phyloP scores from a whole-genome alignment of 352 stramenopile species.

The Pythium coloratum region DNA sequence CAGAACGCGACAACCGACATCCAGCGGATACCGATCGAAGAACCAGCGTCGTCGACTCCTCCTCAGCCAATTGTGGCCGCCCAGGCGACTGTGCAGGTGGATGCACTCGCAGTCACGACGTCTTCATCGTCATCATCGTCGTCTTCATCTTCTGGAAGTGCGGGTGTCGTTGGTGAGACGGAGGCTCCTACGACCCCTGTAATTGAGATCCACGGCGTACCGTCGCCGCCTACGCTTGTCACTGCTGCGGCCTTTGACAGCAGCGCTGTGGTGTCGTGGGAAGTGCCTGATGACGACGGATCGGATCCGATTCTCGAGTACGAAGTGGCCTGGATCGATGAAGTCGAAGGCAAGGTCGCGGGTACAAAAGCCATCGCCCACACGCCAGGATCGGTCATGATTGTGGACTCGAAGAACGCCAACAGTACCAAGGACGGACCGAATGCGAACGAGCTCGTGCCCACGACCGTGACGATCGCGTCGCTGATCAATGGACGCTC shows the following conservation, averaged over 20 bases:
- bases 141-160: neutral
- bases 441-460: conserved; percentile 21
- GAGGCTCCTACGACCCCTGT: neutral
- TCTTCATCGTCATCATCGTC: neutral
- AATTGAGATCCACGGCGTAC: conserved; percentile 50
- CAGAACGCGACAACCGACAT: neutral
- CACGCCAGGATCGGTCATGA: conserved; percentile 25
- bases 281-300: conserved; percentile 62
- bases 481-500: conserved; percentile 59
- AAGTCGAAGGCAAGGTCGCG: conserved; percentile 39
- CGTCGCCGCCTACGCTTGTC: conserved; percentile 63
- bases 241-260: conserved; percentile 52
- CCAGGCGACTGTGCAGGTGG: neutral
- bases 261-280: conserved; percentile 61
- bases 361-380: conserved; percentile 43
- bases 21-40: conserved; percentile 13
- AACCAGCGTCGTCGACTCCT: neutral
- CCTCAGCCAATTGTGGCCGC: neutral
- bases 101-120: neutral
- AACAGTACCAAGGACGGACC: neutral
- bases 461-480: conserved; percentile 44
- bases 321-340: conserved; percentile 64
- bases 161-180: neutral
- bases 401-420: conserved; percentile 3
- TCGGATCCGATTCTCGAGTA: conserved; percentile 58